Evolutionary conservation across 768 basidiomycete genomes (phyloP), one percentile per base, ranked within the genome.

Genomic region (Mrakia blollopis): DNA sequence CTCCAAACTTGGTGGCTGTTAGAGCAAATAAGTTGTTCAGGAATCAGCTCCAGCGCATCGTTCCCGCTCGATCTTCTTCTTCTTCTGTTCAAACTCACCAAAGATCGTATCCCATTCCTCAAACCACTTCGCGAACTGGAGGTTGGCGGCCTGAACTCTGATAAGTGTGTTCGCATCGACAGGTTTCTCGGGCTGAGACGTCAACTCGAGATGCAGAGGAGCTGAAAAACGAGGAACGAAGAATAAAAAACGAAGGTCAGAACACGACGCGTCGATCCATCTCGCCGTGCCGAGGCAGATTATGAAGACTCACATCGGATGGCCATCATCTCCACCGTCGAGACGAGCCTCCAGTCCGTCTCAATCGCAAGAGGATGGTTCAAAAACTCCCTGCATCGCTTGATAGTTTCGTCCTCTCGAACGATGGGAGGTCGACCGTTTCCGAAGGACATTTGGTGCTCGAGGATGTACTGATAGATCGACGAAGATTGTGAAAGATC

Each of bases 311-410:
- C 39, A 68, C 82, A 81, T 78, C 94, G 89, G 79, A 96, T 88
- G 41, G 89, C 89, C 88, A 94, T 93, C 75, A 96, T 87, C 81
- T 98, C 94, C 37, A 98, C 93, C 2, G 93, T 95, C 4, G 94
- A 95, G 18, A 97, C 92, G 21, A 98, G 88, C 76, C 94, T 91
- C 89, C 93, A 94, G 81, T 98, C 94, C 79, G 96, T 94, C 81
- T 93, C 90, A 78, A 96, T 92, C 21, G 92, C 88, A 39, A 96
- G 85, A 52, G 94, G 94, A 82, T 97, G 94, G 79, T 90, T 89
- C 32, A 97, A 85, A 28, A 98, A 86, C 65, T 90, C 85, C 50
- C 91, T 89, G 80, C 92, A 93, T 78, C 92, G 88, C 81, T 86
- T 87, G 77, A 98, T 94, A 71, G 92, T 91, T 82, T 95, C 94